phyloP scores from a whole-genome alignment of 768 basidiomycete genomes.

The Termitomyces sp. region DNA sequence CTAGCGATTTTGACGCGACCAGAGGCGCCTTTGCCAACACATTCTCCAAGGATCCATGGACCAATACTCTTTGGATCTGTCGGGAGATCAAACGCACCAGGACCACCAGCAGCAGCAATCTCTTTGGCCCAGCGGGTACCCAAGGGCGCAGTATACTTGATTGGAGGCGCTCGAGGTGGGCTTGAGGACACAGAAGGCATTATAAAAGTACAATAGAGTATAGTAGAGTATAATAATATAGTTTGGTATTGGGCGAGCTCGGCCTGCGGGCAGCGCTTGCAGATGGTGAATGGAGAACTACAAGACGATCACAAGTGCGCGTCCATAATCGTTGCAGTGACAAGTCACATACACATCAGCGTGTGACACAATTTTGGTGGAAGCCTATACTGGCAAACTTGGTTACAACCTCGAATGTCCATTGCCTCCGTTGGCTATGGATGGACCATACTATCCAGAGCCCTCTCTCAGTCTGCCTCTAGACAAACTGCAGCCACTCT shows the following conservation, averaged over 20 bases:
- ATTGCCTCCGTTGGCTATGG: constrained; percentile 21
- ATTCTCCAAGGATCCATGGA: constrained; percentile 91
- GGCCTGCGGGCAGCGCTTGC: constrained; percentile 35
- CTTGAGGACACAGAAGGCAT: constrained; percentile 37
- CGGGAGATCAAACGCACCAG: constrained; percentile 70
- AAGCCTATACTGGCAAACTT: not conserved
- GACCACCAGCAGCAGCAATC: constrained; percentile 72
- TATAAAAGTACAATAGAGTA: constrained; percentile 19
- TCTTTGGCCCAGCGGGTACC: constrained; percentile 88
- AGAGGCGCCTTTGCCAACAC: constrained; percentile 89
- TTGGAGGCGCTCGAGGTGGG: constrained; percentile 67
- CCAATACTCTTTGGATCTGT: constrained; percentile 85
- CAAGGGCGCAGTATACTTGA: constrained; percentile 60
- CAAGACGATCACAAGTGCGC: not conserved
- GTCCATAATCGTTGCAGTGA: not conserved
- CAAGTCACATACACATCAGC: constrained; percentile 1
- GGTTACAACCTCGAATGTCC: constrained; percentile 24
- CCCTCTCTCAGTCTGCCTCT: constrained; percentile 4
- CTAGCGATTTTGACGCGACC: constrained; percentile 93
- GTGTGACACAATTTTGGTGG: constrained; percentile 8
- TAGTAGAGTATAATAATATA: constrained; percentile 23
- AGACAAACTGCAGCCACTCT: constrained; percentile 8
- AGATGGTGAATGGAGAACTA: constrained; percentile 6
- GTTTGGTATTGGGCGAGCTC: constrained; percentile 30
- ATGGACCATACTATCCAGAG: constrained; percentile 11